Base-by-base conservation (phyloP, 2,329 filamentous ascomycete species). In the Rutstroemia sp. region DNA sequence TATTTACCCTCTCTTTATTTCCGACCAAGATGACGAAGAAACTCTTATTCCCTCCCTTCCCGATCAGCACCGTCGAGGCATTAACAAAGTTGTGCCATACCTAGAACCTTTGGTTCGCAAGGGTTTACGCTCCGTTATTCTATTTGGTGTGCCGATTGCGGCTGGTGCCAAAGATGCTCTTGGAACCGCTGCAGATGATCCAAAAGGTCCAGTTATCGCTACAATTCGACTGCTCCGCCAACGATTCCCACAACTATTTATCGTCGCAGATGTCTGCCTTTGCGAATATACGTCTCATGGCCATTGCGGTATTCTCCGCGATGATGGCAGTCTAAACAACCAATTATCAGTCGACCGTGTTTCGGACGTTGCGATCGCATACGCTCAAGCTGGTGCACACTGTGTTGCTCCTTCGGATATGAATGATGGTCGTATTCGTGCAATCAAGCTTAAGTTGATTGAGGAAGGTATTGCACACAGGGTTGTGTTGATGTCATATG, bases 281-380 rank as follows among this genome's bases (percentile, higher is more conserved):
- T 99, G 94, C 80, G 94, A 99, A 74, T 99, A 99, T 75, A 99
- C 94, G 0, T 94, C 89, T 6, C 94, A 99, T 72, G 94, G 94
- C 46, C 94, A 99, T 77, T 99, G 94, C 70, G 94, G 94, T 53
- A 96, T 99, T 65, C 80, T 99, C 47, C 85, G 91, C 57, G 91
- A 96, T 64, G 94, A 99, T 70, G 91, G 91, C 61, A 88, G 85
- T 61, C 79, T 99, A 59, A 96, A 97, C 80, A 97, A 99, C 70
- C 83, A 86, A 62, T 81, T 95, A 48, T 96, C 91, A 3, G 91
- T 97, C 8, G 92, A 97, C 69, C 87, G 94, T 60, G 92, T 99
- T 65, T 92, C 89, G 3, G 92, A 97, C 71, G 92, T 97, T n/a
- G 92, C 94, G n/a, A 79, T 97, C 62, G 90, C 92, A 37, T 99